phyloP scores from a whole-genome alignment of 2,329 filamentous ascomycete genomes.

The Pseudogymnoascus sp. region DNA sequence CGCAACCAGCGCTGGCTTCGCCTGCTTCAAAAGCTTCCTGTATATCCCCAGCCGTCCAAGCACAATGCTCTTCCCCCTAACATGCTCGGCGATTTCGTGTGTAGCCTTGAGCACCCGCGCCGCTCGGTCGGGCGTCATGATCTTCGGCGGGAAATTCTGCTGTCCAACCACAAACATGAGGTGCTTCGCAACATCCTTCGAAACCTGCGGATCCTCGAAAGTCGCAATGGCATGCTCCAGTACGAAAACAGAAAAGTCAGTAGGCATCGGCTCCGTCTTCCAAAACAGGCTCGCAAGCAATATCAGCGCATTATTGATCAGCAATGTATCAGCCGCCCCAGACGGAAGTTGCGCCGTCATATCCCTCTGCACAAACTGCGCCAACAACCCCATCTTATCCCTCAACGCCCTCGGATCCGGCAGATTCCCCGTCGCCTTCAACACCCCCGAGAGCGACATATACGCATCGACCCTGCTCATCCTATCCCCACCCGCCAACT shows the following conservation, averaged over 20 bases:
- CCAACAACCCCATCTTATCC: constrained; percentile 69
- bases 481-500: constrained; percentile 69
- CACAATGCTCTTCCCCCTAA: constrained; percentile 75
- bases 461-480: constrained; percentile 79
- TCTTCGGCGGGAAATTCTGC: constrained; percentile 69
- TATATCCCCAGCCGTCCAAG: constrained; percentile 75
- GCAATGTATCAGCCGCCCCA: constrained; percentile 56
- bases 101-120: constrained; percentile 65
- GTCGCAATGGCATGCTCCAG: constrained; percentile 73
- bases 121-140: constrained; percentile 67
- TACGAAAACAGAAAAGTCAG: constrained; percentile 74
- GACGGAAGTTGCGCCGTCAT: constrained; percentile 55
- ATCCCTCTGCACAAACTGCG: constrained; percentile 80
- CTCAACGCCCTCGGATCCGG: constrained; percentile 68
- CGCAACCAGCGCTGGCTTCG: constrained; percentile 61
- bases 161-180: constrained; percentile 75
- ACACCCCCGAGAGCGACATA: constrained; percentile 64
- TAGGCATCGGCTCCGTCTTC: constrained; percentile 62
- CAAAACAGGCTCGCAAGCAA: constrained; percentile 72
- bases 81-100: constrained; percentile 63
- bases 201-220: constrained; percentile 59
- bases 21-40: constrained; percentile 67
- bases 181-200: constrained; percentile 73
- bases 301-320: constrained; percentile 72
- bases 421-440: constrained; percentile 76